Base-by-base conservation (phyloP, 1,284 basidiomycete genomes). In the Papiliotrema nemorosa region DNA sequence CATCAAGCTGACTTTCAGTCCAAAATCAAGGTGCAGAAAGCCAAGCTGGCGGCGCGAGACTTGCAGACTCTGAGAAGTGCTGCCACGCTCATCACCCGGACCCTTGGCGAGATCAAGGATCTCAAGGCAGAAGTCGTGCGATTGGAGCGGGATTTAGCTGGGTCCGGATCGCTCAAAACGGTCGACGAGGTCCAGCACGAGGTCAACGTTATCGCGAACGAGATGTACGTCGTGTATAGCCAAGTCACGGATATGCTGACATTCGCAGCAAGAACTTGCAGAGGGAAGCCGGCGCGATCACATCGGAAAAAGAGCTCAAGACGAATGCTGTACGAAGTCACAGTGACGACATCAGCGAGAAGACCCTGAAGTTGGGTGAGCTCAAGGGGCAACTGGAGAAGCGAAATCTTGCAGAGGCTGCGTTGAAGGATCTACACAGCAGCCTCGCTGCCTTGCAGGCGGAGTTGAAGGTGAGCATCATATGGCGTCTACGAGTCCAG, bases 131-230 rank as follows among this genome's bases (percentile, higher is more conserved):
- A 90, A 40, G 81, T 87, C 34, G 55, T 72, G n/a, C 74, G 77
- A 39, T 76, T 90, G 34, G 88, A 94, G 70, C 77, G 77, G 31
- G 83, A 86, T 35, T 78, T 97, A 12, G 76, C 80, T 21, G 76
- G 80, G 3, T 83, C 83, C 1, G 91, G 90, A 2, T 86, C 85
- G 13, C 81, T 82, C 5, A 88, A 85, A 72, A 91, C 90, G 0
- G 81, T 83, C 1, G 88, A 90, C 43, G 90, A 92, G 45, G 84
- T 96, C 2, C 87, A 94, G 67, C 74, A 67, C 22, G 85, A 92
- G 62, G 76, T 93, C 6, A 82, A 86, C 47, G 73, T 74, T 4
- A 63, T 91, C 29, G 77, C 80, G 1, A 73, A 72, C 18, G 78
- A 86, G 47, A 79, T 91, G 91, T 94, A 58, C 62, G 85, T 34